Base-by-base conservation (phyloP, 2,329 filamentous ascomycete genomes). In the Aspergillus calidoustus region DNA sequence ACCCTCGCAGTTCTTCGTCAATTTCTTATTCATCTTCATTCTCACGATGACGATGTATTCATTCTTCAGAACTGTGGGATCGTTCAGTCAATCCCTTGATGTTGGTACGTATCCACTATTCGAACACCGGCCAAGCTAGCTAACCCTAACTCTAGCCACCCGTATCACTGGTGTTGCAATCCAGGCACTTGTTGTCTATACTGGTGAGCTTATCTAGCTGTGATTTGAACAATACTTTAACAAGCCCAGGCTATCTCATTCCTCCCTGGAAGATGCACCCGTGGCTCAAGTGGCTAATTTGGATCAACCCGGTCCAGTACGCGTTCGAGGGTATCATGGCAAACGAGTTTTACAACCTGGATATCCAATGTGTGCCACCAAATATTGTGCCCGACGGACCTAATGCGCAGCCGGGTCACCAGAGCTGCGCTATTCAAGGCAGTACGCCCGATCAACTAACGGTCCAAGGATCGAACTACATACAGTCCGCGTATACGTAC, bases 231-330 rank as follows among this genome's bases (percentile, higher is more conserved):
- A 13, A 34, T 17, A 9, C 1, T 19, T 17, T 58, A 31, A 61
- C 57, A 56, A n/a, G 28, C 1, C 3, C 8, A 73, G 88, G 88
- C 15, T 90, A 87, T 72, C 80, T 88, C 70, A 89, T 89, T 60
- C 82, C 81, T 4, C 86, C 87, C 25, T 81, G 81, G 23, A 78
- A 85, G 62, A 89, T 89, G 87, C 84, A 86, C 46, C 82, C 83
- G 0, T 89, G 86, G 86, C 83, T 89, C 25, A 78, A 79, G 60
- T 89, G 87, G 87, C 72, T 89, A 3, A 87, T 83, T 63, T 88
- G 86, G 84, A 83, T 89, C 23, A 83, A 90, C 64, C 89, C 89
- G 0, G 77, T 92, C 3, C 85, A 89, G 0, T 92, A 91, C 61
- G 87, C 82, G 0, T 92, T 91, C 60, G 87, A 91, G 65, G 84